Evolutionary conservation across 164 flowering plant genomes (phyloP), one percentile per base, ranked within the genome.

Genomic region (Paratinospora sagittata): DNA sequence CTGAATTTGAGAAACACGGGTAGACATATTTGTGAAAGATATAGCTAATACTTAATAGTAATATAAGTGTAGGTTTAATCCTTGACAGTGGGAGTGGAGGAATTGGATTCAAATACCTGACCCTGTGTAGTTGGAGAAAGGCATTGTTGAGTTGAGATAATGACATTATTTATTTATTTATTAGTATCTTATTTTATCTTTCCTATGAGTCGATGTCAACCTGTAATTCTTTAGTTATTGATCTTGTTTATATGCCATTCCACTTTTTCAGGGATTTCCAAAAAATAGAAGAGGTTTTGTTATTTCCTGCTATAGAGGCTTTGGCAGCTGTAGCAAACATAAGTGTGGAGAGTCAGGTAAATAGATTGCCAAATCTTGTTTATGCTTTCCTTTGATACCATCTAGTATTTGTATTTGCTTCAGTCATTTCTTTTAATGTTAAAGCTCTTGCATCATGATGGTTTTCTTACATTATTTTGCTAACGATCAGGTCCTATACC

Each of bases 341-440:
- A 37, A 87, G 80, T 67, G 88, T 89, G 67, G 99, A 92, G 82
- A 92, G 99, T 80, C 99, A 95, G 94, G 98, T 89, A 72, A 66
- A 58, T 62, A 30, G 27, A 27, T 30, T 27, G 61, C 61, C 72
- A 55, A 33, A 34, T 30, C 34, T 17, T 64, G 21, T 13, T 8
- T n/a, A 63, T 12, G 24, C 26, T 55, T 66, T 14, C 21, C 74
- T 27, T 73, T 33, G 17, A 41, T 66, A 23, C 65, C 21, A 27
- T 10, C 34, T 14, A 45, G 67, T 13, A 41, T n/a, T 36, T 13
- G 21, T 13, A 63, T 65, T 11, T 30, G 23, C 8, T 30, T 30
- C 3, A 3, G 17, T 19, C 41, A 23, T 62, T 26, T 6, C 19
- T 19, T 19, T 65, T 65, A 8, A 11, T 11, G 39, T 71, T 65